A percentile compares a stretch with the other conserved stretches of the same genome.
Evolutionary conservation across 192 early-diverging fungal species (phyloP).

Genomic region (Coemansia sp.): DNA sequence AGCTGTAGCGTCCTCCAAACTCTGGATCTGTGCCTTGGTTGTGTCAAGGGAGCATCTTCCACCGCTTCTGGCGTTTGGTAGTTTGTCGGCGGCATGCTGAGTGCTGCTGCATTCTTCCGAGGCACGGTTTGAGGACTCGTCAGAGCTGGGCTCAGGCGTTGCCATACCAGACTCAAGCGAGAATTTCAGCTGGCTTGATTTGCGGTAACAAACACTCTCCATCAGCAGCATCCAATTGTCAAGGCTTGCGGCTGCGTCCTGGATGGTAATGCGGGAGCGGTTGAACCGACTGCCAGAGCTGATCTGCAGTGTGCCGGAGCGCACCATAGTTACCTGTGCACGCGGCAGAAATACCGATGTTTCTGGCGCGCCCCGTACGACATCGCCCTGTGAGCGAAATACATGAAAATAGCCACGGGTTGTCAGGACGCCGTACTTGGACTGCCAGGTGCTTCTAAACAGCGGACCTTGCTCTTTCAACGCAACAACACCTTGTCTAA

Average conservation of each 20-base stretch:
- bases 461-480: constrained; percentile 42
- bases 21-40: background rate
- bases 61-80: background rate
- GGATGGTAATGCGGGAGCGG: constrained; percentile 45
- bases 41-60: constrained; percentile 3
- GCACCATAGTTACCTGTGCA: constrained; percentile 24
- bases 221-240: constrained; percentile 43
- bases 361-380: constrained; percentile 44
- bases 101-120: background rate
- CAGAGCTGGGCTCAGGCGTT: constrained; percentile 39
- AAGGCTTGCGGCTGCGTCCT: constrained; percentile 35
- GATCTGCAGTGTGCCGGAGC: constrained; percentile 36
- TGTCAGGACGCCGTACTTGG: constrained; percentile 51
- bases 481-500: constrained; percentile 50
- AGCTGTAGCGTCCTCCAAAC: background rate
- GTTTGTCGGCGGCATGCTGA: background rate
- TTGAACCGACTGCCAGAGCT: constrained; percentile 37
- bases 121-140: constrained; percentile 16
- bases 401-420: constrained; percentile 50
- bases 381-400: constrained; percentile 53
- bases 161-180: constrained; percentile 18
- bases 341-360: constrained; percentile 46
- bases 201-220: constrained; percentile 22
- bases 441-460: constrained; percentile 54
- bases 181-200: background rate